Conservation (phyloP, 306 rosid genomes). For the Rubus idaeus region DNA sequence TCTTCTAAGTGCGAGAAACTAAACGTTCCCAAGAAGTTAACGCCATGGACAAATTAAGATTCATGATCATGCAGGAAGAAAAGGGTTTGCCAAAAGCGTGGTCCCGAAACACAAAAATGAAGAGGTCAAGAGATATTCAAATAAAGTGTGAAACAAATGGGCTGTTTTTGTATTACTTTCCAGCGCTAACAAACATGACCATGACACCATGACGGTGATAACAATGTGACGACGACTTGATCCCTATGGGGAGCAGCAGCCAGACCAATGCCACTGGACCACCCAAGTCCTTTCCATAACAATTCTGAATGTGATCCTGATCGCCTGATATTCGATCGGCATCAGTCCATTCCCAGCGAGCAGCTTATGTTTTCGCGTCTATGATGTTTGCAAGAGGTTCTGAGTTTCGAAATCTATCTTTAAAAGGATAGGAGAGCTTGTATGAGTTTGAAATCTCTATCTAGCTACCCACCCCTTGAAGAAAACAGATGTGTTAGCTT, state of each 20-base stretch:
- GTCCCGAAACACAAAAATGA: constrained; percentile 10
- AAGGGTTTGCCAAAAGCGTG: neutral
- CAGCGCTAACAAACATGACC: neutral
- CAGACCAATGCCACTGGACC: neutral
- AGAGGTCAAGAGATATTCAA: neutral
- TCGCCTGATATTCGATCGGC: neutral
- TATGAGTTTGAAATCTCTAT: no score
- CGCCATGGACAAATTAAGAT: neutral
- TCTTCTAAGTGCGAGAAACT: neutral
- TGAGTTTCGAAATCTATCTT: neutral
- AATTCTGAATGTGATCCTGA: neutral
- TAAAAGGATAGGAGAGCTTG: no score
- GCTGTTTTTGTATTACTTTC: neutral
- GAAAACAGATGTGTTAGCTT: no score
- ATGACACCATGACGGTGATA: neutral
- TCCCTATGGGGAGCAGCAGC: neutral
- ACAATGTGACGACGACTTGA: neutral
- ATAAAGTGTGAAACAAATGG: neutral
- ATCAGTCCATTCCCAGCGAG: neutral
- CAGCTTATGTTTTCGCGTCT: neutral
- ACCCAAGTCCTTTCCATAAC: neutral
- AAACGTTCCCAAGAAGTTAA: neutral
- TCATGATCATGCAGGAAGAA: neutral
- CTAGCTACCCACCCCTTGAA: no score
- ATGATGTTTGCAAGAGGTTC: neutral